Conservation (phyloP, 371 early-diverging fungal genomes). For the Apophysomyces elegans region DNA sequence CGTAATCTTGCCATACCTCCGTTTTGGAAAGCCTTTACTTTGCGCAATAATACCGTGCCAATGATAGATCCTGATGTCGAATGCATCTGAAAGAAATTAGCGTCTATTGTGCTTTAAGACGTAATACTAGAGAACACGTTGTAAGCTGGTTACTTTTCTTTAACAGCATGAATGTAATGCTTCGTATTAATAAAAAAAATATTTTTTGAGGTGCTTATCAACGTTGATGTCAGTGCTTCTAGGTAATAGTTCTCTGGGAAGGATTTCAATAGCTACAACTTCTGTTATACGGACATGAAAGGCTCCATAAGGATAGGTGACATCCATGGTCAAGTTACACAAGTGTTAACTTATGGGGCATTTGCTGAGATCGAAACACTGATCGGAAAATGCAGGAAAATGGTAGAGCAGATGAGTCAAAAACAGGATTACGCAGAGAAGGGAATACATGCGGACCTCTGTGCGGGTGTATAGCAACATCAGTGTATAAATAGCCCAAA, state of each 20-base stretch:
- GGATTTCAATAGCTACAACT: too few species aligned
- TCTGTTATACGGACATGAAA: too few species aligned
- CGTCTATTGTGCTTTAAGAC: not conserved
- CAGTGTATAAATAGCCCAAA: too few species aligned
- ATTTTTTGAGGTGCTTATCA: too few species aligned
- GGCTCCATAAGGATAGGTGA: too few species aligned
- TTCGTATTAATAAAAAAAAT: too few species aligned
- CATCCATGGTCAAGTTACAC: too few species aligned
- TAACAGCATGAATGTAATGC: too few species aligned
- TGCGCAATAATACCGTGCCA: conserved; percentile 36
- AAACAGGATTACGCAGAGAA: not conserved
- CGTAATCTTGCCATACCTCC: conserved; percentile 37
- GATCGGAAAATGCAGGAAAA: conserved; percentile 2
- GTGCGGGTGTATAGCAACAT: not conserved
- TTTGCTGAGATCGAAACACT: not conserved
- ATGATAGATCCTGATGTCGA: conserved; percentile 34
- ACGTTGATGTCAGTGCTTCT: too few species aligned
- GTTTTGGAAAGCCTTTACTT: conserved; percentile 44
- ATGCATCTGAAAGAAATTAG: not conserved
- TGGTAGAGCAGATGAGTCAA: conserved; percentile 2
- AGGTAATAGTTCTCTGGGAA: too few species aligned
- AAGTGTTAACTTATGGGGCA: not conserved
- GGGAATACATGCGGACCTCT: not conserved
- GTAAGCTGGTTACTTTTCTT: too few species aligned
- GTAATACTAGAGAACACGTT: too few species aligned